phyloP scores from a whole-genome alignment of 495 filamentous ascomycete species.

The Apodospora peruviana region DNA sequence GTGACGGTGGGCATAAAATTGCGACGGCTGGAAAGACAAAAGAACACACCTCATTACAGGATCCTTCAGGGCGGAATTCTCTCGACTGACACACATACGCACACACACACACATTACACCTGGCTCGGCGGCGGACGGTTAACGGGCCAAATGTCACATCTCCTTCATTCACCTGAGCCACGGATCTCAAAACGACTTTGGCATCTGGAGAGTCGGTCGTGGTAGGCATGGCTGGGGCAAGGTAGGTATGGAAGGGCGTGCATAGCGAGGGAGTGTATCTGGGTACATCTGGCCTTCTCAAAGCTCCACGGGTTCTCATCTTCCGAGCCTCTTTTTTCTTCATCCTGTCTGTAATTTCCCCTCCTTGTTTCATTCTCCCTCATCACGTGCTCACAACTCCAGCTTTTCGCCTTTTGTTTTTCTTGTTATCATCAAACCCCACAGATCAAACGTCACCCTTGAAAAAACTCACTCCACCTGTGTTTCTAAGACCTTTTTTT shows the following conservation, averaged over 20 bases:
- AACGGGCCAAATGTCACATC: slow-evolving; percentile 2
- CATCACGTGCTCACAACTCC: too few species aligned
- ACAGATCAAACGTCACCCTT: too few species aligned
- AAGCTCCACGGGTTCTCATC: slow-evolving; percentile 19
- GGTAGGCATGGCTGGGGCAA: slow-evolving; percentile 11
- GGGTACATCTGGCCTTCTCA: slow-evolving; percentile 51
- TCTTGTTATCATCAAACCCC: neutral
- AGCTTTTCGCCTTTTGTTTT: too few species aligned
- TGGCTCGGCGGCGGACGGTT: slow-evolving; percentile 17
- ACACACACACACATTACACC: slow-evolving; percentile 28
- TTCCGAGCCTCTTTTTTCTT: slow-evolving; percentile 16
- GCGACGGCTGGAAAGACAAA: slow-evolving; percentile 43
- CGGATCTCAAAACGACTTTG: slow-evolving; percentile 6
- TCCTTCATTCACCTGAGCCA: slow-evolving; percentile 4
- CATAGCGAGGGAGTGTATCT: slow-evolving; percentile 59
- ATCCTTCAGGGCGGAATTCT: slow-evolving; percentile 29
- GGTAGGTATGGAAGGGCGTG: slow-evolving; percentile 34
- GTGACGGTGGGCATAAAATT: slow-evolving; percentile 24
- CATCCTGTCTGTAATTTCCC: too few species aligned
- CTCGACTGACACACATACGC: slow-evolving; percentile 28
- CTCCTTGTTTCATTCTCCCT: slow-evolving; percentile 31
- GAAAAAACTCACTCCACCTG: too few species aligned
- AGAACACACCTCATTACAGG: slow-evolving; percentile 30
- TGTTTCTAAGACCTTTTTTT: too few species aligned
- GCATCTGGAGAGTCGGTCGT: slow-evolving; percentile 1